Evolutionary conservation across 2,329 filamentous ascomycete species (phyloP).

Genomic region (Camillea tinctor): DNA sequence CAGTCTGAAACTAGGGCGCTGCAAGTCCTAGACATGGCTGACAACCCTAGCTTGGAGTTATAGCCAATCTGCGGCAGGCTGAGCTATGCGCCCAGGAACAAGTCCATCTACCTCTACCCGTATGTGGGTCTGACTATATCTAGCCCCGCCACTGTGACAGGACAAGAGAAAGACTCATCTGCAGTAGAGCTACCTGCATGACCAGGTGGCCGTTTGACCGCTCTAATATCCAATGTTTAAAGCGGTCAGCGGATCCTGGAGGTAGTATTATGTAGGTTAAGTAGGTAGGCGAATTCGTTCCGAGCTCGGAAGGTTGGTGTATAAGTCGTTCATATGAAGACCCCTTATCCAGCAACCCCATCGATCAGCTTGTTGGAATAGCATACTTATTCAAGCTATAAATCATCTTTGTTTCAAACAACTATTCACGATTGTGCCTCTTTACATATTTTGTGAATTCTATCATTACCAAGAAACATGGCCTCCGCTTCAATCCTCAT

Average conservation of each 20-base stretch:
- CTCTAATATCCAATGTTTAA: background rate
- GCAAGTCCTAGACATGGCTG: background rate
- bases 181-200: background rate
- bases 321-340: background rate
- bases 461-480: slow-evolving; percentile 22
- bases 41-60: background rate
- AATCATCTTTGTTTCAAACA: background rate
- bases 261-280: background rate
- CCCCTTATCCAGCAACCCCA: background rate
- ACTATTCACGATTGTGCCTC: too few relatives aligned
- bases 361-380: background rate
- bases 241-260: background rate
- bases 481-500: slow-evolving; percentile 35
- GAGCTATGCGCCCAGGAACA: background rate
- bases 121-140: background rate
- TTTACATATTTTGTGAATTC: too few relatives aligned
- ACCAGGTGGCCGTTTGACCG: background rate
- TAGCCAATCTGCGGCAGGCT: background rate
- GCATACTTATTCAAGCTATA: background rate
- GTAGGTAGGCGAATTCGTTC: background rate
- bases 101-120: slow-evolving; percentile 1
- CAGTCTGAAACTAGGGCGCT: background rate
- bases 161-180: background rate
- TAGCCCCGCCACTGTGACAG: slow-evolving; percentile 1
- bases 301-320: background rate